Conservation (phyloP, 352 stramenopile species). For the Pythium phragmitis region DNA sequence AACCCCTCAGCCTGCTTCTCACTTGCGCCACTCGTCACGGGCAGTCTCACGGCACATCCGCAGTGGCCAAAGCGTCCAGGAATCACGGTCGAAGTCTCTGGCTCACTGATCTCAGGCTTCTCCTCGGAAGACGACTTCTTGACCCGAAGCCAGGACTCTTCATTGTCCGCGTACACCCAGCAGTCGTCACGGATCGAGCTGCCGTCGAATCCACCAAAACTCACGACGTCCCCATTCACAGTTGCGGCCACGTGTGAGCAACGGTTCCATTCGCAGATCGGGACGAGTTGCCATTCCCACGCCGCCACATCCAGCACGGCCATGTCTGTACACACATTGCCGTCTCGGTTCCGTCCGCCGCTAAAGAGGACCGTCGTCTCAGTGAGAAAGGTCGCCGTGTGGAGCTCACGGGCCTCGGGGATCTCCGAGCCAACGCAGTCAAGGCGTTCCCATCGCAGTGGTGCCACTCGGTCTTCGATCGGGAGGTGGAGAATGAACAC, state of each 20-base stretch:
- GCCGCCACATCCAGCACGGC: slow-evolving; percentile 34
- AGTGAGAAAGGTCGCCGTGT: slow-evolving; percentile 33
- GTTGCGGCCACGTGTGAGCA: slow-evolving; percentile 42
- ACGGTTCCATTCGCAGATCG: slow-evolving; percentile 55
- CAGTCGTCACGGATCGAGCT: slow-evolving; percentile 41
- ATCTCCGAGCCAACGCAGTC: slow-evolving; percentile 14
- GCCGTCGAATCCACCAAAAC: slow-evolving; percentile 60
- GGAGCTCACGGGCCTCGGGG: slow-evolving; percentile 49
- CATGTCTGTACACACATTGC: slow-evolving; percentile 60
- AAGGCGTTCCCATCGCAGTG: slow-evolving; percentile 36
- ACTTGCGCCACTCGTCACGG: background rate
- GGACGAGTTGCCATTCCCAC: slow-evolving; percentile 55
- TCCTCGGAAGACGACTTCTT: background rate
- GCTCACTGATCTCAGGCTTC: background rate
- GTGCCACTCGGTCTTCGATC: slow-evolving; percentile 12
- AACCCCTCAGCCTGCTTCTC: slow-evolving; percentile 23
- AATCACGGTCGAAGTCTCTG: background rate
- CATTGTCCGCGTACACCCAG: slow-evolving; percentile 45
- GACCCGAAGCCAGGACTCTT: slow-evolving; percentile 42
- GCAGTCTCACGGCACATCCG: slow-evolving; percentile 25
- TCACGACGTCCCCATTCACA: slow-evolving; percentile 34
- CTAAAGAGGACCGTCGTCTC: slow-evolving; percentile 37
- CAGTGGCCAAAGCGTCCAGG: slow-evolving; percentile 52
- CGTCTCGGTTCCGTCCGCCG: slow-evolving; percentile 49
- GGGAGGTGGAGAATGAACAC: slow-evolving; percentile 51